These are phyloP conservation scores for Fraxinus latifolia DNA, from an alignment of 305 asterid species.

Conservation along the genomic window DNA sequence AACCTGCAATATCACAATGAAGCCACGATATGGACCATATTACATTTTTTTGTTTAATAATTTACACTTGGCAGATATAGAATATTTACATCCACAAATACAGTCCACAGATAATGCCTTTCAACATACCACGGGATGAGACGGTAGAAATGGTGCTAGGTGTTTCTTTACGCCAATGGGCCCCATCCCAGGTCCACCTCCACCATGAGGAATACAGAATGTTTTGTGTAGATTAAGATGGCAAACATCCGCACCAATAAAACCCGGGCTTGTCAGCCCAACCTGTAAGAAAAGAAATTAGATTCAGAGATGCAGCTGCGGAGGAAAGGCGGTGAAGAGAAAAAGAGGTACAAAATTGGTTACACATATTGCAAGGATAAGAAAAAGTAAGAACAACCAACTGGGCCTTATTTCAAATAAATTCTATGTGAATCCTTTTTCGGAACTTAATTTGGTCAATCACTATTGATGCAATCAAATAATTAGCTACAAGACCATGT, in stretches of 20 bases:
- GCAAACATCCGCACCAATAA: slow-evolving; percentile 57
- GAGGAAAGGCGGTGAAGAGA: not conserved
- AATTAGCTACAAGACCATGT: not conserved
- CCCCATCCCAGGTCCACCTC: slow-evolving; percentile 66
- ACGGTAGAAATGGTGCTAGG: slow-evolving; percentile 51
- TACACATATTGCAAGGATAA: not conserved
- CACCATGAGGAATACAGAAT: slow-evolving; percentile 63
- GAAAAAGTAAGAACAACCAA: not conserved
- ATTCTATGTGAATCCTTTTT: not conserved
- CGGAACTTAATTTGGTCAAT: not conserved
- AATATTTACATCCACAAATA: not conserved
- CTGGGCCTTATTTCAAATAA: not conserved
- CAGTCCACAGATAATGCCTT: not conserved
- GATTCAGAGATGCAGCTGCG: not conserved
- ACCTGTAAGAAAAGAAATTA: slow-evolving; percentile 31
- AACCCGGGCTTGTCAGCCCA: slow-evolving; percentile 55
- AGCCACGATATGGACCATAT: not conserved
- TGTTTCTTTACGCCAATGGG: slow-evolving; percentile 60
- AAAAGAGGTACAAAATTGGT: not conserved
- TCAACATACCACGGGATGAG: slow-evolving; percentile 53
- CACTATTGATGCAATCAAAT: not conserved
- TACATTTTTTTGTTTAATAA: not conserved
- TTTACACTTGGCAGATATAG: not conserved
- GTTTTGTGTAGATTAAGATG: slow-evolving; percentile 60
- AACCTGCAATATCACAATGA: not conserved